Evolutionary conservation across 257 asterid species (phyloP).

Genomic region (Striga asiatica): DNA sequence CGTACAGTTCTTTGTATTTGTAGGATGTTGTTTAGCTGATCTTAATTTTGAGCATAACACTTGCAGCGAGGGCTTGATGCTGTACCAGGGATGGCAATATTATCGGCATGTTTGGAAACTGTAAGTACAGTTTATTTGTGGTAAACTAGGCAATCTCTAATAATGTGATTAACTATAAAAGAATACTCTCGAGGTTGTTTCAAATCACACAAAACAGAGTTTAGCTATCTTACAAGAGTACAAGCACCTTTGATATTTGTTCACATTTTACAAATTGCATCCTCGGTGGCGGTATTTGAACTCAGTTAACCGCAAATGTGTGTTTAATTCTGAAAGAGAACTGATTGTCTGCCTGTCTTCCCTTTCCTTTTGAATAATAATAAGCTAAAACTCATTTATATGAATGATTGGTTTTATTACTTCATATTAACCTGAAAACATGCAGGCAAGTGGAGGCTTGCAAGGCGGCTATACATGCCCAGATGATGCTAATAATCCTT

Average conservation of each 20-base stretch:
- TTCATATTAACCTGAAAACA: constrained; percentile 8
- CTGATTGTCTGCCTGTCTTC: neutral
- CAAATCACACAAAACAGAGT: neutral
- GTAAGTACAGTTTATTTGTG: constrained; percentile 33
- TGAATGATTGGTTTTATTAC: no score
- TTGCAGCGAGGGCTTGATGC: constrained; percentile 85
- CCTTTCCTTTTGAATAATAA: neutral
- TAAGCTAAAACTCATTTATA: neutral
- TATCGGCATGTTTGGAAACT: constrained; percentile 83
- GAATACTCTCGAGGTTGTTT: neutral
- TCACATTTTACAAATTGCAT: neutral
- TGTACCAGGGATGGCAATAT: constrained; percentile 73
- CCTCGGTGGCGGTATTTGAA: neutral
- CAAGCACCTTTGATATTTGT: neutral
- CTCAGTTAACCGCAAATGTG: neutral
- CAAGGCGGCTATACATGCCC: constrained; percentile 40
- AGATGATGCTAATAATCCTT: constrained; percentile 36
- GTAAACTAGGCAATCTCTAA: neutral
- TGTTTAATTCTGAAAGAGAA: neutral
- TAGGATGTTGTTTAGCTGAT: constrained; percentile 6
- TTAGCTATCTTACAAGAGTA: no score
- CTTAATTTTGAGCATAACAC: constrained; percentile 11
- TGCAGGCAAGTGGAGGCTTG: constrained; percentile 63
- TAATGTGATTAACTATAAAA: neutral
- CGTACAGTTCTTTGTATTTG: neutral